phyloP scores from a whole-genome alignment of 495 filamentous ascomycete species.

The Podospora anserina region DNA sequence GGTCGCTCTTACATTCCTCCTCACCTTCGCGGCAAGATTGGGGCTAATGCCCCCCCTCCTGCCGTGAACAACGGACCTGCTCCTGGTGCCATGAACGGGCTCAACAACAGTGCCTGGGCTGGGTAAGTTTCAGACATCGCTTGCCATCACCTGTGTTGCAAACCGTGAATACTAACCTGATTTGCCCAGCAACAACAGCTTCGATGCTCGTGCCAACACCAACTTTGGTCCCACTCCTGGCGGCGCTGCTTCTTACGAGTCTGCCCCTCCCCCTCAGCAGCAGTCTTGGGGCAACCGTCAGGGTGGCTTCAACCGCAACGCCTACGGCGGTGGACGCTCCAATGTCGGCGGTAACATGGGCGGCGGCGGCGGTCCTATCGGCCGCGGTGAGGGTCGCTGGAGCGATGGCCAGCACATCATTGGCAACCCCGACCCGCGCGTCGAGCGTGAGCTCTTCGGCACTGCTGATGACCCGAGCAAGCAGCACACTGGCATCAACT shows the following conservation, averaged over 20 bases:
- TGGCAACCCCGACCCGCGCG: slow-evolving; percentile 78
- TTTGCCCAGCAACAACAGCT: slow-evolving; percentile 40
- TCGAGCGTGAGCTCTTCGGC: slow-evolving; percentile 95
- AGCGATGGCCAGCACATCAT: slow-evolving; percentile 93
- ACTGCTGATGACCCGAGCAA: slow-evolving; percentile 89
- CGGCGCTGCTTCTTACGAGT: slow-evolving; percentile 17
- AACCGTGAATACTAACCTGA: slow-evolving; percentile 5
- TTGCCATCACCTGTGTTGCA: slow-evolving; percentile 6
- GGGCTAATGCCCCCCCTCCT: slow-evolving; percentile 30
- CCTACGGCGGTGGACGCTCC: slow-evolving; percentile 62
- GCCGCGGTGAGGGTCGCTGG: slow-evolving; percentile 91
- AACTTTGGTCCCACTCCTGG: slow-evolving; percentile 6
- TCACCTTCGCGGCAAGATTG: slow-evolving; percentile 72
- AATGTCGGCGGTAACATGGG: slow-evolving; percentile 56
- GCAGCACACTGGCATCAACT: slow-evolving; percentile 97
- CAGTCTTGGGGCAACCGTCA: slow-evolving; percentile 23
- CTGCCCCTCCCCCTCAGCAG: slow-evolving; percentile 25
- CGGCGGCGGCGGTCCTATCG: slow-evolving; percentile 49
- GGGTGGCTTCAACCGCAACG: slow-evolving; percentile 52
- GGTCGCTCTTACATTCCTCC: slow-evolving; percentile 90
- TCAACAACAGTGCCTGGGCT: slow-evolving; percentile 63
- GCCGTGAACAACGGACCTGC: neutral
- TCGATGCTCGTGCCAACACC: slow-evolving; percentile 36
- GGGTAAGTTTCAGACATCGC: slow-evolving; percentile 43
- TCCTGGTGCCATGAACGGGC: slow-evolving; percentile 15